These are phyloP conservation scores for Pulveroboletus ravenelii DNA, from an alignment of 768 basidiomycete genomes.

Conservation along the genomic window DNA sequence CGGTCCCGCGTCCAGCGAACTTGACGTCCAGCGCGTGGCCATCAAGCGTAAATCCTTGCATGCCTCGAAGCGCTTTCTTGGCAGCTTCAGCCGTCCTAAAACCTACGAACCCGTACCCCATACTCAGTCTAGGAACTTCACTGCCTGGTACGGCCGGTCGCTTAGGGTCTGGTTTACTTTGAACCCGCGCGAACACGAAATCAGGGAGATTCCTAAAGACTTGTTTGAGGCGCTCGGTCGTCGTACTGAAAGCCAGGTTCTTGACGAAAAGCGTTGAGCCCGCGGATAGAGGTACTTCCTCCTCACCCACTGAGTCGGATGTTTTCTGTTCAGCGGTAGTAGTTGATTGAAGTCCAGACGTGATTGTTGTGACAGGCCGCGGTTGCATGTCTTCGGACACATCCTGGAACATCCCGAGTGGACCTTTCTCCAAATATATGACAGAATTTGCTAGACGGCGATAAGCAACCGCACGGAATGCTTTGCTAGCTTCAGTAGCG, in stretches of 20 bases:
- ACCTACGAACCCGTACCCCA: constrained; percentile 96
- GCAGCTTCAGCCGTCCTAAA: constrained; percentile 77
- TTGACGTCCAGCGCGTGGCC: constrained; percentile 80
- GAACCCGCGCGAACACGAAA: constrained; percentile 84
- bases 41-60: constrained; percentile 81
- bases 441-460: constrained; percentile 83
- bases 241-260: constrained; percentile 92
- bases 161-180: constrained; percentile 87
- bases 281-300: constrained; percentile 41
- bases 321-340: constrained; percentile 43
- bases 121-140: constrained; percentile 60
- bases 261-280: constrained; percentile 92
- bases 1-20: constrained; percentile 78
- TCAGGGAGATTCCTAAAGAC: constrained; percentile 72
- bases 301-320: constrained; percentile 32
- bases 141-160: constrained; percentile 35
- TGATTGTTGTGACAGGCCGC: constrained; percentile 7
- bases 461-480: constrained; percentile 82
- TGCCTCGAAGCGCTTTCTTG: constrained; percentile 64
- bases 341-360: constrained; percentile 29
- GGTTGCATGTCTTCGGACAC: constrained; percentile 23
- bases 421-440: constrained; percentile 91
- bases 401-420: constrained; percentile 74
- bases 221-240: constrained; percentile 61
- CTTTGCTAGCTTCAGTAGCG: constrained; percentile 63